A percentile compares a stretch with the other conserved stretches of the same genome.
phyloP scores from a whole-genome alignment of 2,329 filamentous ascomycete genomes.

The Acrocalymma vagum region DNA sequence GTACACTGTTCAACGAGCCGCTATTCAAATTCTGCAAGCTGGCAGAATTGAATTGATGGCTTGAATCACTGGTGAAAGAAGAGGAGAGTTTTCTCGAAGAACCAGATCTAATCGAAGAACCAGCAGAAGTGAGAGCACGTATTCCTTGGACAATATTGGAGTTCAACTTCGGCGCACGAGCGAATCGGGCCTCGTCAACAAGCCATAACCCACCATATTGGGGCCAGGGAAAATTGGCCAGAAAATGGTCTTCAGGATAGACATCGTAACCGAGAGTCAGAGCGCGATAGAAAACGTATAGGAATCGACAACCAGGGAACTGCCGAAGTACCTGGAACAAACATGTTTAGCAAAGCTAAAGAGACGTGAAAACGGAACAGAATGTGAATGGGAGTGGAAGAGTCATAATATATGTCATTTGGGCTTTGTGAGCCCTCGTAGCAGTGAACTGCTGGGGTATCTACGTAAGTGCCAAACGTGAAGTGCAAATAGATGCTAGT shows the following conservation, averaged over 20 bases:
- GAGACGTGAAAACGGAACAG: not conserved
- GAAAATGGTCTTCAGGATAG: conserved; percentile 48
- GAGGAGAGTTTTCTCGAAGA: conserved; percentile 22
- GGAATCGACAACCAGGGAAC: conserved; percentile 45
- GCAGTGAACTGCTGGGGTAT: conserved; percentile 21
- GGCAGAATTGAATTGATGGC: conserved; percentile 11
- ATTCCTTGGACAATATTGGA: conserved; percentile 33
- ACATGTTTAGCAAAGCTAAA: conserved; percentile 31
- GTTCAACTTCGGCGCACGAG: conserved; percentile 34
- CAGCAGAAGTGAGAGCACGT: conserved; percentile 39
- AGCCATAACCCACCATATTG: conserved; percentile 49
- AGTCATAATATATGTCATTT: conserved; percentile 4
- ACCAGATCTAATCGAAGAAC: conserved; percentile 21
- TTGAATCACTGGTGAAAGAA: conserved; percentile 21
- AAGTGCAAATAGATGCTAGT: conserved; percentile 3
- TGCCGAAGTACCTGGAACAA: conserved; percentile 43
- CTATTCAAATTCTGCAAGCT: not conserved
- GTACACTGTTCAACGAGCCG: not conserved
- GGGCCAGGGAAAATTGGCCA: conserved; percentile 48
- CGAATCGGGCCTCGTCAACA: conserved; percentile 48
- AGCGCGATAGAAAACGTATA: conserved; percentile 49
- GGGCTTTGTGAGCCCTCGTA: conserved; percentile 19
- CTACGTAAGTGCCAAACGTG: conserved; percentile 17
- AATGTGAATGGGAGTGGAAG: not conserved
- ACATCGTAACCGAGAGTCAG: conserved; percentile 48